phyloP scores from a whole-genome alignment of 441 rosid species.

The Croton laevigatus region DNA sequence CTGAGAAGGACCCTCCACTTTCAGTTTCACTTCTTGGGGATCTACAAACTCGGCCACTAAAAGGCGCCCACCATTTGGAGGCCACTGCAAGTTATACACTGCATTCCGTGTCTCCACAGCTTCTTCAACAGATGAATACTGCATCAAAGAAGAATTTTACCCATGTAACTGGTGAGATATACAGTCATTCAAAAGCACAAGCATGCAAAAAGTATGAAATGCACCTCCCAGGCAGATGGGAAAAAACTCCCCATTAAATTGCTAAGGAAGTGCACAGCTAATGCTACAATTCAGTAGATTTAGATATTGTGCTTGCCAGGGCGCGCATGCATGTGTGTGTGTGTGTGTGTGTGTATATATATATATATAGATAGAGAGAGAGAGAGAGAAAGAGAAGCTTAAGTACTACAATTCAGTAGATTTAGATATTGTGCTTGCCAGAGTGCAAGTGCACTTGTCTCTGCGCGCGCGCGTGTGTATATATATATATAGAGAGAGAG shows the following conservation, averaged over 20 bases:
- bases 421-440: no score
- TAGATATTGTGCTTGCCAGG: no score
- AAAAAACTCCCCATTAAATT: neutral
- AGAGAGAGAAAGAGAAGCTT: no score
- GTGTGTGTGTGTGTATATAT: no score
- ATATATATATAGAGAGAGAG: neutral
- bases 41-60: conserved; percentile 84
- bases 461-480: neutral
- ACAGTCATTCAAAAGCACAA: neutral
- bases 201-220: neutral
- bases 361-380: no score
- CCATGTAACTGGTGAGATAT: neutral
- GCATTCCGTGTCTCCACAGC: conserved; percentile 82
- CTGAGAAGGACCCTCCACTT: conserved; percentile 59
- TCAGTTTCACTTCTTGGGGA: conserved; percentile 69
- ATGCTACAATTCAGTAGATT: no score
- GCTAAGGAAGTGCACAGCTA: no score
- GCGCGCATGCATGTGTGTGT: no score
- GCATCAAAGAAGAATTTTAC: conserved; percentile 27
- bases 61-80: conserved; percentile 84
- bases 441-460: no score
- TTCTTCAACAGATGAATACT: conserved; percentile 88
- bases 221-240: neutral
- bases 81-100: conserved; percentile 93
- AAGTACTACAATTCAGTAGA: no score